phyloP scores from a whole-genome alignment of 805 yeast species.

The Metschnikowia kofuensis region DNA sequence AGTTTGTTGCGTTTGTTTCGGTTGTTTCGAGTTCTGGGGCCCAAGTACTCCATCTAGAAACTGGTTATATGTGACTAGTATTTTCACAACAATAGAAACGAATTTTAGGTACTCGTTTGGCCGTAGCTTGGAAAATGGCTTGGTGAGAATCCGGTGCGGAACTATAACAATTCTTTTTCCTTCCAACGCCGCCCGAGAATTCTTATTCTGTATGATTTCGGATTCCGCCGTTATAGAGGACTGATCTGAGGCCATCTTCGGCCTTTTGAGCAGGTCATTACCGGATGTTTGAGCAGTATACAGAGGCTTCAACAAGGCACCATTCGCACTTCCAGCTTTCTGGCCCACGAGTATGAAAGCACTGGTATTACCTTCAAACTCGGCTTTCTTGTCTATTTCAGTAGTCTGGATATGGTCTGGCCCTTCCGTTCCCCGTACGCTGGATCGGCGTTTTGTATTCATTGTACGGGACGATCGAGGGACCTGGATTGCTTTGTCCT shows the following conservation, averaged over 20 bases:
- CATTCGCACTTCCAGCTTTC: not conserved
- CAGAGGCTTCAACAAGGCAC: too few relatives aligned
- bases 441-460: slow-evolving; percentile 15
- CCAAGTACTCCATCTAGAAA: slow-evolving; percentile 9
- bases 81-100: slow-evolving; percentile 35
- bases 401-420: not conserved
- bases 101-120: slow-evolving; percentile 37
- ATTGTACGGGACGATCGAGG: slow-evolving; percentile 18
- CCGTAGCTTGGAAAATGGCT: slow-evolving; percentile 37
- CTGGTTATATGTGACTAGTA: slow-evolving; percentile 33
- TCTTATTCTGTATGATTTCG: too few relatives aligned
- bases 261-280: too few relatives aligned
- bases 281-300: too few relatives aligned
- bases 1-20: not conserved
- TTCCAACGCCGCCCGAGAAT: not conserved
- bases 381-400: not conserved
- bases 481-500: slow-evolving; percentile 13
- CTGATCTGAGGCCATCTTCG: too few relatives aligned
- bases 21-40: not conserved
- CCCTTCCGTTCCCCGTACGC: not conserved
- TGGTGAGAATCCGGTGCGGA: slow-evolving; percentile 41
- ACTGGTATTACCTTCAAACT: not conserved
- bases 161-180: slow-evolving; percentile 31
- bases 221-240: too few relatives aligned
- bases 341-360: slow-evolving; percentile 7